A percentile compares a stretch with the other conserved stretches of the same genome.
These are phyloP conservation scores for Phytophthora uliginosa DNA, from an alignment of 352 stramenopile species.

Conservation along the genomic window DNA sequence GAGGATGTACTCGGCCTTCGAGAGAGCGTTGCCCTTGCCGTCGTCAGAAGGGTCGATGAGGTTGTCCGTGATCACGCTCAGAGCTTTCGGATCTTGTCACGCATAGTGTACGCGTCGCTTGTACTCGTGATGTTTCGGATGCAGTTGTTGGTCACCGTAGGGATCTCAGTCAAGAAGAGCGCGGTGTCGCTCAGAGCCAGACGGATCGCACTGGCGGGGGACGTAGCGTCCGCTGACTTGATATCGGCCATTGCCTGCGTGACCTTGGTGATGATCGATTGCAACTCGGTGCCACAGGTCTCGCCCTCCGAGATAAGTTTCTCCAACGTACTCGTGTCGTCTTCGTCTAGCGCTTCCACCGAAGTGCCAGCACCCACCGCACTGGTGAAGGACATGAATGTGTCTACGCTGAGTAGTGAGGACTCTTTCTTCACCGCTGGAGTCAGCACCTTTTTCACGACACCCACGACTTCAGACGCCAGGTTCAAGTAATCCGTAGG, in stretches of 20 bases:
- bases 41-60: slow-evolving; percentile 48
- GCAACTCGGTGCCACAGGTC: slow-evolving; percentile 51
- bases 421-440: slow-evolving; percentile 47
- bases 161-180: slow-evolving; percentile 64
- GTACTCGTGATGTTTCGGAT: slow-evolving; percentile 29
- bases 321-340: slow-evolving; percentile 37
- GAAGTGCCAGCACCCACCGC: slow-evolving; percentile 27
- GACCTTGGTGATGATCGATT: slow-evolving; percentile 52
- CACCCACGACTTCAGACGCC: slow-evolving; percentile 37
- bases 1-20: slow-evolving; percentile 49
- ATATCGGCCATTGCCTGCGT: slow-evolving; percentile 46
- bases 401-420: slow-evolving; percentile 39
- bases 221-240: slow-evolving; percentile 41
- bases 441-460: slow-evolving; percentile 49
- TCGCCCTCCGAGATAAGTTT: slow-evolving; percentile 44
- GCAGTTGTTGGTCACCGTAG: slow-evolving; percentile 53
- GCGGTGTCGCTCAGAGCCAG: slow-evolving; percentile 45
- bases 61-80: slow-evolving; percentile 59
- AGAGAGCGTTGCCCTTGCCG: slow-evolving; percentile 41
- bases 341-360: slow-evolving; percentile 23
- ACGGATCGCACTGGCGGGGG: slow-evolving; percentile 43
- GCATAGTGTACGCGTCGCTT: slow-evolving; percentile 39
- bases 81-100: slow-evolving; percentile 57
- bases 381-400: slow-evolving; percentile 42
- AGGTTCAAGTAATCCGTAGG: slow-evolving; percentile 38